These are phyloP conservation scores for Septoria linicola DNA, from an alignment of 2,329 filamentous ascomycete species.

Conservation along the genomic window DNA sequence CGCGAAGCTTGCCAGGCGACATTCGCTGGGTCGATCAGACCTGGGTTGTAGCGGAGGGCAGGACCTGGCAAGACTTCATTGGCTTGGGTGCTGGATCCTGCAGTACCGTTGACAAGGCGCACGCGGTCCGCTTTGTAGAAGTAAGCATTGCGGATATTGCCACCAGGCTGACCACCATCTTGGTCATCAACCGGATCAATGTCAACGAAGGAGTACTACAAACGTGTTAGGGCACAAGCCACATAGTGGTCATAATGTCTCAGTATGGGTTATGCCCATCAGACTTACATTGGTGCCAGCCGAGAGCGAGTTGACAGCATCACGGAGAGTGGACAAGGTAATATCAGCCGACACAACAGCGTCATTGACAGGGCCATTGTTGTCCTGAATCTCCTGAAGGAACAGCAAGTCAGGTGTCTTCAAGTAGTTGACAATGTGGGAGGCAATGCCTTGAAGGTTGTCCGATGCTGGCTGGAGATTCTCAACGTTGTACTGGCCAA, in stretches of 20 bases:
- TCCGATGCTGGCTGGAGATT: constrained; percentile 60
- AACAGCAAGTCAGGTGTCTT: constrained; percentile 65
- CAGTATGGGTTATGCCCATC: too few species aligned
- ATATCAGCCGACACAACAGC: constrained; percentile 57
- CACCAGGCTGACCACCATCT: constrained; percentile 67
- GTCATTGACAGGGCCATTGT: constrained; percentile 61
- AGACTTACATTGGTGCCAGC: constrained; percentile 49
- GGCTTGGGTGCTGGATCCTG: constrained; percentile 54
- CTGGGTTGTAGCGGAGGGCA: constrained; percentile 66
- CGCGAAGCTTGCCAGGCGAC: constrained; percentile 60
- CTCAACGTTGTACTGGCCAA: constrained; percentile 69
- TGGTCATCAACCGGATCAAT: constrained; percentile 59
- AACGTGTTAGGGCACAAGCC: too few species aligned
- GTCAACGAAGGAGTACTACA: constrained; percentile 63
- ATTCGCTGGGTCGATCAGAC: constrained; percentile 63
- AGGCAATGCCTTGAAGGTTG: constrained; percentile 59
- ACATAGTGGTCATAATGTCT: too few species aligned
- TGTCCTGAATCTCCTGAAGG: constrained; percentile 70
- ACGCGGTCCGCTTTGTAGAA: constrained; percentile 64
- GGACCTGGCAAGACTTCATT: constrained; percentile 60
- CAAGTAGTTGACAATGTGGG: constrained; percentile 64
- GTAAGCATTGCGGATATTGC: constrained; percentile 71
- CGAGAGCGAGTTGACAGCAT: constrained; percentile 50
- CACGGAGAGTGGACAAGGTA: constrained; percentile 58
- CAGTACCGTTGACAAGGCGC: constrained; percentile 59